phyloP scores from a whole-genome alignment of 805 yeast species.

The Myxozyma udenii region DNA sequence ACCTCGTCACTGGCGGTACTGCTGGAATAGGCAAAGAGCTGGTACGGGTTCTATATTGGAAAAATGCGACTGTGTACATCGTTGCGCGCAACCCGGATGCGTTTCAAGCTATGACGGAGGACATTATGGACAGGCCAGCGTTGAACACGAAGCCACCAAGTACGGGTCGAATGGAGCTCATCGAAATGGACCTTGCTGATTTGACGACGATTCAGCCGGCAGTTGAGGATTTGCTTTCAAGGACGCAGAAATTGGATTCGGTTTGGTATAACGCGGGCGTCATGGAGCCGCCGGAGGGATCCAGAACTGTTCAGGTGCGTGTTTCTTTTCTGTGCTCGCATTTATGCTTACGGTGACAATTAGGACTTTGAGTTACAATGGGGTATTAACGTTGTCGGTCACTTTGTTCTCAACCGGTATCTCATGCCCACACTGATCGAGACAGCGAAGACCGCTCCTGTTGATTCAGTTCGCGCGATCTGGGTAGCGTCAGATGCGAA shows the following conservation, averaged over 20 bases:
- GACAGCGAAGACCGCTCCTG: slow-evolving; percentile 36
- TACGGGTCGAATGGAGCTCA: slow-evolving; percentile 18
- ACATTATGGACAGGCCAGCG: slow-evolving; percentile 17
- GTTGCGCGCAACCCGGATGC: slow-evolving; percentile 17
- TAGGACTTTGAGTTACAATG: slow-evolving; percentile 48
- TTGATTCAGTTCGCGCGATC: slow-evolving; percentile 43
- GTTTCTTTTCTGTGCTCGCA: background rate
- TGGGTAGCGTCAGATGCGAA: slow-evolving; percentile 48
- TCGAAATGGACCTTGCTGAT: slow-evolving; percentile 37
- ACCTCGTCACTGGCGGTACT: slow-evolving; percentile 27
- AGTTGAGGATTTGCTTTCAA: slow-evolving; percentile 34
- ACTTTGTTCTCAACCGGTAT: slow-evolving; percentile 45
- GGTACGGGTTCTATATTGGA: slow-evolving; percentile 22
- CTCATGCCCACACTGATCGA: slow-evolving; percentile 42
- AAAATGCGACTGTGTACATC: slow-evolving; percentile 26
- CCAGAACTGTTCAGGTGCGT: slow-evolving; percentile 35
- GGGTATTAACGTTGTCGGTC: slow-evolving; percentile 50
- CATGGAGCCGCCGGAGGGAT: slow-evolving; percentile 42
- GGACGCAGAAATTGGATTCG: slow-evolving; percentile 38
- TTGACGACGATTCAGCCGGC: slow-evolving; percentile 44
- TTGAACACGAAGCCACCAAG: slow-evolving; percentile 13
- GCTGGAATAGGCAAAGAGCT: slow-evolving; percentile 29
- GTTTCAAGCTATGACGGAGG: slow-evolving; percentile 12
- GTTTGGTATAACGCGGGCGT: slow-evolving; percentile 49
- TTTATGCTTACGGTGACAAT: slow-evolving; percentile 24